Base-by-base conservation (phyloP, 2,329 filamentous ascomycete genomes). In the Exophiala oligosperma region DNA sequence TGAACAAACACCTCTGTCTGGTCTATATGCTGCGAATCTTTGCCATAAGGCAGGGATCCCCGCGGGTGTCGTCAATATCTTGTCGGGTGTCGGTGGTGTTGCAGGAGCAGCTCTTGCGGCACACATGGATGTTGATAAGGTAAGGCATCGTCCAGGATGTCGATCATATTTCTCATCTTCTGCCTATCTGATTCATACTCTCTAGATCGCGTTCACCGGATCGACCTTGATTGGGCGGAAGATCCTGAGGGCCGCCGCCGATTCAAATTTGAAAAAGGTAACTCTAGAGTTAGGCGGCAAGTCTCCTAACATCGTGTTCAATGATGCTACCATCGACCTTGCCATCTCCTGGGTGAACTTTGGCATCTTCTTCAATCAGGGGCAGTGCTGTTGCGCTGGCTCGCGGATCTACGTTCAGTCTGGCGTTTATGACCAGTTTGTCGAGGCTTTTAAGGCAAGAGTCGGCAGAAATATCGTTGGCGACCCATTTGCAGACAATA, bases 371-470 rank as follows among this genome's bases (percentile, higher is more conserved):
- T 83, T 79, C 76, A 84, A 84, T 76, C 80, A 83, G 71, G 82
- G 81, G 68, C 82, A 84, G 73, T 81, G 79, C 76, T 84, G 82
- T 78, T 91, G 88, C 71, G 90, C 90, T 62, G 89, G 89, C 66
- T 91, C 89, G 62, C 87, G 91, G 70, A 84, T 95, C 74, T 92
- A 91, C 76, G 91, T 95, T 52, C 90, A 95, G 74, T 90, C 94
- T 70, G 80, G 81, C 61, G 89, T 95, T 76, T 92, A 94, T 79
- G 91, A 95, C 79, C 88, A 91, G 80, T 95, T 95, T 77, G 76
- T 96, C 52, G 80, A 82, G 68, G 82, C 84, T 52, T 95, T 95
- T 84, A 92, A 89, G 84, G 82, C 84, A 77, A 86, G 90, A 54
- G 88, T 90, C 37, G 70, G 79, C 68, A 73, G 84, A 77, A 94